phyloP scores from a whole-genome alignment of 1,284 basidiomycete species.

The Leccinum pachyderme region DNA sequence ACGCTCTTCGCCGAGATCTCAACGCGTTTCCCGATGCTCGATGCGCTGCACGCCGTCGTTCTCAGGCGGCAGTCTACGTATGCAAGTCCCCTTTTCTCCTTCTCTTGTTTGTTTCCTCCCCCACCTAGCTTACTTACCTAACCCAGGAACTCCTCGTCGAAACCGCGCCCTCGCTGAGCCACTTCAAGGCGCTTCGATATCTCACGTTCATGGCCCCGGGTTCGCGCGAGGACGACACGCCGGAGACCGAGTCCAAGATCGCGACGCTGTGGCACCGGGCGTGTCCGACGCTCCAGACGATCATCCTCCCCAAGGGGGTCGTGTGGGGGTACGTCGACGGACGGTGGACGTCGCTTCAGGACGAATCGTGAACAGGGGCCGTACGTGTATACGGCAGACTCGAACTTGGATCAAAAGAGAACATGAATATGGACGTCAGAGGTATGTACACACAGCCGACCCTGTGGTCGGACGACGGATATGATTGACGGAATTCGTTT shows the following conservation, averaged over 20 bases:
- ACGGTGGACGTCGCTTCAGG: constrained; percentile 24
- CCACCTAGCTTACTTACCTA: too few relatives aligned
- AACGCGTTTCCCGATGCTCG: constrained; percentile 44
- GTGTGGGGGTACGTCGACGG: constrained; percentile 39
- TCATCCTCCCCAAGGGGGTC: constrained; percentile 43
- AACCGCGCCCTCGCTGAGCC: constrained; percentile 24
- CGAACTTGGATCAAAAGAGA: too few relatives aligned
- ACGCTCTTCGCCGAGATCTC: constrained; percentile 47
- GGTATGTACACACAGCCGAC: too few relatives aligned
- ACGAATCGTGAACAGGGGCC: constrained; percentile 4
- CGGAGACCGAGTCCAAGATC: constrained; percentile 35
- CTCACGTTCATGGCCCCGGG: constrained; percentile 43
- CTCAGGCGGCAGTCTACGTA: constrained; percentile 44
- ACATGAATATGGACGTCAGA: too few relatives aligned
- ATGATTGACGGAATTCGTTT: too few relatives aligned
- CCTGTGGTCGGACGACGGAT: too few relatives aligned
- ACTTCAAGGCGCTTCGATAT: constrained; percentile 37
- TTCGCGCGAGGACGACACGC: not conserved
- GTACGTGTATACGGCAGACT: not conserved
- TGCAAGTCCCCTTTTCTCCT: constrained; percentile 32
- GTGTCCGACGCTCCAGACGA: constrained; percentile 42
- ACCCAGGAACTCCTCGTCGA: constrained; percentile 30
- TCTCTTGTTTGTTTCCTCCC: not conserved
- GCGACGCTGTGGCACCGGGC: constrained; percentile 38
- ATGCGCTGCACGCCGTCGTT: constrained; percentile 57